Conservation (phyloP, 176 grass and related monocot genomes). For the Ensete ventricosum region DNA sequence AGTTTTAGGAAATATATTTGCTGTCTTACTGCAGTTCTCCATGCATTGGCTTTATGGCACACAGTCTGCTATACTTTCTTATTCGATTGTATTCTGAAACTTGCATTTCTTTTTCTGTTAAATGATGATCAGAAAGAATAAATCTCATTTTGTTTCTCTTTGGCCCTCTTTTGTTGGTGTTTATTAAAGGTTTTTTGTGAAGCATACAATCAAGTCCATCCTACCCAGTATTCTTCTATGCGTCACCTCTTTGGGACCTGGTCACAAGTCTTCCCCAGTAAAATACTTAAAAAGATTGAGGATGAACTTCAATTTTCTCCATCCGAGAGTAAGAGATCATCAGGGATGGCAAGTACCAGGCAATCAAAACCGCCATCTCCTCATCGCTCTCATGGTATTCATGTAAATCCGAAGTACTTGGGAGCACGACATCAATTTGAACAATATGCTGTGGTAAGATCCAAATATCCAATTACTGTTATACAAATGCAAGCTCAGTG, state of each 20-base stretch:
- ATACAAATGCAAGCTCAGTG: constrained; percentile 1
- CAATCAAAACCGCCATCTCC: constrained; percentile 44
- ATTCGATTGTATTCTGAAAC: background rate
- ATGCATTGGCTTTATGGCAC: background rate
- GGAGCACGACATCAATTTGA: constrained; percentile 46
- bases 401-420: constrained; percentile 80
- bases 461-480: constrained; percentile 2
- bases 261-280: constrained; percentile 62
- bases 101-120: background rate
- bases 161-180: background rate
- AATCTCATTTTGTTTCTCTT: background rate
- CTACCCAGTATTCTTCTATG: constrained; percentile 64
- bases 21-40: background rate
- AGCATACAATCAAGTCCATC: constrained; percentile 65
- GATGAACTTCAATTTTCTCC: constrained; percentile 69
- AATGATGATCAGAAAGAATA: background rate
- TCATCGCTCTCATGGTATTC: constrained; percentile 54
- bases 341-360: constrained; percentile 23
- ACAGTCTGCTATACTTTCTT: background rate
- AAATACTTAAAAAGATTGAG: constrained; percentile 60
- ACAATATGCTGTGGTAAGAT: constrained; percentile 37
- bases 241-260: constrained; percentile 78
- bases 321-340: constrained; percentile 23
- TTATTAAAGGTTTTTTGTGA: constrained; percentile 39
- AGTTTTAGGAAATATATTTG: background rate